Evolutionary conservation across 2,329 filamentous ascomycete species (phyloP).

Genomic region (Drechslera avenae): DNA sequence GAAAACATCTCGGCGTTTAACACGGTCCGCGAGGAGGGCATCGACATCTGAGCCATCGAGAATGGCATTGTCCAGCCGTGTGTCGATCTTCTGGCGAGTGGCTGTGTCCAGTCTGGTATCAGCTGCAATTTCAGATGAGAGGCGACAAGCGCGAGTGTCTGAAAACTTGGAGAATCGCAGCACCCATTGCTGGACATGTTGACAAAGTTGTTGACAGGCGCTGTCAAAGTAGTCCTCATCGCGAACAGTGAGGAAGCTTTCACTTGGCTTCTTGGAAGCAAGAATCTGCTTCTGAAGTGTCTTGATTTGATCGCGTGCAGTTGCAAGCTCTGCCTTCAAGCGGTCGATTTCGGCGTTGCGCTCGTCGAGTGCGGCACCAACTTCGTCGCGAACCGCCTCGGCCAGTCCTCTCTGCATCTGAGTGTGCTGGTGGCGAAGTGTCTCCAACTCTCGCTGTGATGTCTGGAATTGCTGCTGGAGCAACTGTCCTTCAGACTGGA

Average conservation of each 20-base stretch:
- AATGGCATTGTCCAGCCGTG: slow-evolving; percentile 90
- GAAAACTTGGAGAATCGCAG: slow-evolving; percentile 97
- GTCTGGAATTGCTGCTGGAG: slow-evolving; percentile 61
- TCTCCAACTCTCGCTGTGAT: slow-evolving; percentile 70
- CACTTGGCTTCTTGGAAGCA: slow-evolving; percentile 60
- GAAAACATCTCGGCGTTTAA: slow-evolving; percentile 89
- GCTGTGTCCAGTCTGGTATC: slow-evolving; percentile 41
- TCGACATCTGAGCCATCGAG: slow-evolving; percentile 95
- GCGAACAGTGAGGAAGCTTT: slow-evolving; percentile 77
- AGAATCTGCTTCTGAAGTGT: slow-evolving; percentile 65
- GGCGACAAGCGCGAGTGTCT: slow-evolving; percentile 83
- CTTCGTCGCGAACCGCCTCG: slow-evolving; percentile 64
- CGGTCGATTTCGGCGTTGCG: slow-evolving; percentile 84
- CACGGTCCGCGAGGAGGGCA: slow-evolving; percentile 81
- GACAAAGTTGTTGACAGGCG: slow-evolving; percentile 91
- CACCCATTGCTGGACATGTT: slow-evolving; percentile 97
- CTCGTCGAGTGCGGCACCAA: slow-evolving; percentile 69
- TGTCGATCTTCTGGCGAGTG: slow-evolving; percentile 78
- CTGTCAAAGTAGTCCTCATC: slow-evolving; percentile 96
- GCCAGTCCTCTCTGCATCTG: slow-evolving; percentile 68
- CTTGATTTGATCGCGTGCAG: slow-evolving; percentile 67
- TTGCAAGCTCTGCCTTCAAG: slow-evolving; percentile 77
- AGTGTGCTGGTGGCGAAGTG: slow-evolving; percentile 67
- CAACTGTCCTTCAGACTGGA: slow-evolving; percentile 68
- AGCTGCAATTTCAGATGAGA: slow-evolving; percentile 82